These are phyloP conservation scores for Amyloporia xantha DNA, from an alignment of 768 basidiomycete genomes.

Conservation along the genomic window DNA sequence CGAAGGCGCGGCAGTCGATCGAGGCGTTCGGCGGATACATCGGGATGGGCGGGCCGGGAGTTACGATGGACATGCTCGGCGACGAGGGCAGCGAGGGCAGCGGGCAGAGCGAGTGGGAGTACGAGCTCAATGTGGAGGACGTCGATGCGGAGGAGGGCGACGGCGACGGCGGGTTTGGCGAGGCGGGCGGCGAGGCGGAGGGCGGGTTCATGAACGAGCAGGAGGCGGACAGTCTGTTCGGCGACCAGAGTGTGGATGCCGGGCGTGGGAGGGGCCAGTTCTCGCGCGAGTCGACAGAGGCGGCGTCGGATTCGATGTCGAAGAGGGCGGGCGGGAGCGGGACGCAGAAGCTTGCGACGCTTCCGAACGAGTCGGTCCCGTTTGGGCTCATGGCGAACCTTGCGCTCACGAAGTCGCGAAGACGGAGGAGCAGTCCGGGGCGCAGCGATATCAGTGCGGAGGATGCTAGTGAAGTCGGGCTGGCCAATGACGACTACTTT, in stretches of 20 bases:
- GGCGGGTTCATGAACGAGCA: too few species aligned
- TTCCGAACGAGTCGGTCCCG: conserved; percentile 58
- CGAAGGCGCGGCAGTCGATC: conserved; percentile 63
- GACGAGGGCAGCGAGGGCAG: conserved; percentile 41
- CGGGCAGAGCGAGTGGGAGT: conserved; percentile 19
- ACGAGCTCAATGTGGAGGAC: conserved; percentile 9
- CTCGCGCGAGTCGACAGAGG: conserved; percentile 3
- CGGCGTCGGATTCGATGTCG: conserved; percentile 10
- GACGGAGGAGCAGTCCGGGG: conserved; percentile 18
- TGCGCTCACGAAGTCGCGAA: conserved; percentile 36
- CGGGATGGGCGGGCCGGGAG: conserved; percentile 49
- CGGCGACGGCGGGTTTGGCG: conserved; percentile 12
- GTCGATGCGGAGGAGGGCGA: conserved; percentile 21
- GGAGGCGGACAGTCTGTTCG: conserved; percentile 1
- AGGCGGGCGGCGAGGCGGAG: conserved; percentile 22
- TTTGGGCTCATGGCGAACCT: conserved; percentile 74
- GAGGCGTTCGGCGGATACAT: conserved; percentile 64
- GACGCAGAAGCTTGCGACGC: conserved; percentile 40
- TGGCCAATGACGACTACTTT: conserved; percentile 67
- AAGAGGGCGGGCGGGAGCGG: conserved; percentile 17
- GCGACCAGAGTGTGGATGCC: too few species aligned
- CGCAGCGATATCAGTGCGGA: conserved; percentile 27
- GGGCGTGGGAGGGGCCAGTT: background rate
- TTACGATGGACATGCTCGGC: conserved; percentile 45
- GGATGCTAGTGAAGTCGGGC: conserved; percentile 46